Base-by-base conservation (phyloP, 225 moss, liverwort and hornwort genomes). In the Marchantia paleacea region DNA sequence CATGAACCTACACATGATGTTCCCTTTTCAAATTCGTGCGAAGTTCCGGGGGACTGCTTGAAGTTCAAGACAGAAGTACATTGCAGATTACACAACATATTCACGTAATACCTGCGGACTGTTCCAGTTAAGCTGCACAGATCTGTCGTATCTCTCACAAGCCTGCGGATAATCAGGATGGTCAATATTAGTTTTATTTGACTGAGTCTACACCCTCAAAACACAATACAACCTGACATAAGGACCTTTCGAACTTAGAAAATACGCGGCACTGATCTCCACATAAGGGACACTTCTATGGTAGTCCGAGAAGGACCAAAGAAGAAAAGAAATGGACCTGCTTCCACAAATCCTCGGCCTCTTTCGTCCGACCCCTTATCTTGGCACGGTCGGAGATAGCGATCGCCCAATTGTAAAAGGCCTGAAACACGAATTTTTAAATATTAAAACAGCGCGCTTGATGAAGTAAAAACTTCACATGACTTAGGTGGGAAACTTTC, bases 101-200 rank as follows among this genome's bases (percentile, higher is more conserved):
- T 29, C 67, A 53, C 9, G 28, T 62, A 53, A 69, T 85, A 97
- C 97, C 94, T 99, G 97, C 75, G 97, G 97, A 86, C 92, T 99
- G 82, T 99, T 99, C 97, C 97, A 99, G 79, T 95, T 99, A 78
- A 99, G 90, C 88, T 99, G 97, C 86, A 99, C 92, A 81, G 95
- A 92, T 81, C 91, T 88, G 68, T 99, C 93, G 75, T 99, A 99
- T 88, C 90, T 92, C 70, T 95, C 91, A 88, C 97, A 95, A 31
- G 97, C 97, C 97, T 95, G 85, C 31, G 10, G 0, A 24, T 10
- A 62, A 22, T 24, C 62, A 5, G 10, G 62, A 62, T 39, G 39
- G 61, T 8, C n/a, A 3, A 22, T 62, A 62, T 62, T 16, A 62
- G 39, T 39, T 39, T 39, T 39, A 5, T 18, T 22, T n/a, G 61